Evolutionary conservation across 1,284 basidiomycete genomes (phyloP), one percentile per base, ranked within the genome.

Genomic region (Puccinia triticina): DNA sequence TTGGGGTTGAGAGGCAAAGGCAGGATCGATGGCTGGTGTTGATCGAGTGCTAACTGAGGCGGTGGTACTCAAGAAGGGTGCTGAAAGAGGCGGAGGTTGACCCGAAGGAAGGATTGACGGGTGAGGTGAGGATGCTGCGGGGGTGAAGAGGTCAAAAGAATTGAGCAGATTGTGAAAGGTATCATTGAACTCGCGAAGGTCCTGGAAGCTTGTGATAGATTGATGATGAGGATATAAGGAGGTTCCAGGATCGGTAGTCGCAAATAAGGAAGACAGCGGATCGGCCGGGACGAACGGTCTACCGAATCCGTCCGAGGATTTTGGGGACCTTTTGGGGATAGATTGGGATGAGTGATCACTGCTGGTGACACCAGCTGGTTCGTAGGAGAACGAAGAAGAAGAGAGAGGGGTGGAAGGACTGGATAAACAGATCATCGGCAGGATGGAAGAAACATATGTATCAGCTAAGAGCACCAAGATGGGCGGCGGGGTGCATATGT

Each of bases 351-450:
- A 67, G 43, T 32, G 21, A 37, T 37, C n/a, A 55, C 48, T n/a
- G n/a, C 29, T 77, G 48, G 23, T 29, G 7, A 21, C 10, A 50
- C 43, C 29, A 14, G n/a, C 37, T 61, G 75, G 43, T 50, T 64
- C 57, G 40, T 32, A 48, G 4, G 61, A 77, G 61, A 67, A 34
- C 40, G 61, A 53, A 14, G 37, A 29, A 66, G 75, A 67, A 50
- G 75, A 77, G 48, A 40, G 61, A 32, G 61, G 61, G 50, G 75
- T 77, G 16, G 75, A 77, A 37, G 75, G 61, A 77, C 75, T 77
- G 10, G 48, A 26, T 11, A 26, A n/a, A n/a, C n/a, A 8, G 48
- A 29, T 53, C 50, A n/a, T 34, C 29, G 46, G 29, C 48, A 55
- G 26, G 48, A 74, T 32, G 26, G 3, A 74, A 74, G 23, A 37